phyloP scores from a whole-genome alignment of 2,329 filamentous ascomycete species.

The Rhinocladiella mackenziei region DNA sequence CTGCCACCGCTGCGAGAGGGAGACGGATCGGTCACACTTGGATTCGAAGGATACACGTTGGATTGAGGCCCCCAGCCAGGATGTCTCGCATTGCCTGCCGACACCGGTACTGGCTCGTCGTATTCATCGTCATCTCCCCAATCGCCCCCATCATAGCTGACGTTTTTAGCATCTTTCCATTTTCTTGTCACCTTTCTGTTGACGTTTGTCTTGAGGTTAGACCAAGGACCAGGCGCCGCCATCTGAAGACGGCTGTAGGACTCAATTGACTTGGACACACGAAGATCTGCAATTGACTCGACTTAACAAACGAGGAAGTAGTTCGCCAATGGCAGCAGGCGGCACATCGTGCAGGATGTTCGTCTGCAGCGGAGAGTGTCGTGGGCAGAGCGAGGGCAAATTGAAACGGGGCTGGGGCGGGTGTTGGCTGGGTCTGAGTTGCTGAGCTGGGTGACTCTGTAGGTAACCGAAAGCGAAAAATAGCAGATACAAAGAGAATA shows the following conservation, averaged over 20 bases:
- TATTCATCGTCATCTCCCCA: conserved; percentile 69
- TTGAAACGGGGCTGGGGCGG: too few relatives aligned
- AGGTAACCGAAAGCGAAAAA: too few relatives aligned
- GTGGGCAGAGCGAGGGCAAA: too few relatives aligned
- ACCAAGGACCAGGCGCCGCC: conserved; percentile 25
- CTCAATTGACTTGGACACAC: too few relatives aligned
- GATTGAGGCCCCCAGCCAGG: conserved; percentile 20
- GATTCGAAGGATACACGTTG: conserved; percentile 9
- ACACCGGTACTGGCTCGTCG: conserved; percentile 40
- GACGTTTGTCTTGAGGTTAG: conserved; percentile 76
- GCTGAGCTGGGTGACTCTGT: too few relatives aligned
- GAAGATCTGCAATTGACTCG: too few relatives aligned
- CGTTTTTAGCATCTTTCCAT: conserved; percentile 86
- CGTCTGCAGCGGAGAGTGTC: not conserved
- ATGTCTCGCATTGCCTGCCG: conserved; percentile 25
- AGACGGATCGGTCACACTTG: conserved; percentile 41
- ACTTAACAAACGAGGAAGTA: too few relatives aligned
- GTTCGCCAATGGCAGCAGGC: not conserved
- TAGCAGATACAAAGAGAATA: too few relatives aligned
- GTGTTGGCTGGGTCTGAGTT: too few relatives aligned
- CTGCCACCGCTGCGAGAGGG: conserved; percentile 23
- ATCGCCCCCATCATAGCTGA: conserved; percentile 87
- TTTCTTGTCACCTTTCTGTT: conserved; percentile 87
- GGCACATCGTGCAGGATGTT: conserved; percentile 1
- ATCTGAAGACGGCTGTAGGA: too few relatives aligned